Conservation (phyloP, 2,329 filamentous ascomycete species). For the Claviceps fusiformis region DNA sequence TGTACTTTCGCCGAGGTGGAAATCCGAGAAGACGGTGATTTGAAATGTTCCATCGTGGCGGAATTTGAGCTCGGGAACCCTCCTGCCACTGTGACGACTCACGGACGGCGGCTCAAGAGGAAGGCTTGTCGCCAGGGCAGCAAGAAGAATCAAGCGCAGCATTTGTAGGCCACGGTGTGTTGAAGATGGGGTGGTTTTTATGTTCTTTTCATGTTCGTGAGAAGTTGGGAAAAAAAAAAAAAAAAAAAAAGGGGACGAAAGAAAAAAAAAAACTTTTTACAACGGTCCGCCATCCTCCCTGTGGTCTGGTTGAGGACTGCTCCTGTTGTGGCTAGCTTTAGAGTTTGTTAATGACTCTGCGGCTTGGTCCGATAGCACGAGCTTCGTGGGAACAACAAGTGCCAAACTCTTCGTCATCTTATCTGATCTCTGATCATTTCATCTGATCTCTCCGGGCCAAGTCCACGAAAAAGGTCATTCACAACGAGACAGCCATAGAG, state of each 20-base stretch:
- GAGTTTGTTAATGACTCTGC: not conserved
- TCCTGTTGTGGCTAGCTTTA: not conserved
- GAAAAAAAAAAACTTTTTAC: not conserved
- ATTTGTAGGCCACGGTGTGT: not conserved
- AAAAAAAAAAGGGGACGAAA: too few species aligned
- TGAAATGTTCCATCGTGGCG: not conserved
- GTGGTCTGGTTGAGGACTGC: not conserved
- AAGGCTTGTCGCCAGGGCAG: not conserved
- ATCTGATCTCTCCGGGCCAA: too few species aligned
- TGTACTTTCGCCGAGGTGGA: constrained; percentile 2
- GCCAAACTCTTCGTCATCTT: not conserved
- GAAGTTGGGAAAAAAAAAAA: too few species aligned
- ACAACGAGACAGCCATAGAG: too few species aligned
- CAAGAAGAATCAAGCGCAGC: not conserved
- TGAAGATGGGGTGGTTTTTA: not conserved
- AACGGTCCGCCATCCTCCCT: too few species aligned
- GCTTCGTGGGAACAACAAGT: not conserved
- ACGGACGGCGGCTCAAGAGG: not conserved
- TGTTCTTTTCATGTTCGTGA: not conserved
- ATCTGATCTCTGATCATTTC: too few species aligned
- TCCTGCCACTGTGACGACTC: not conserved
- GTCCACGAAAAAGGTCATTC: too few species aligned
- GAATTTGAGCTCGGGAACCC: not conserved
- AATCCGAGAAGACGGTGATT: constrained; percentile 3
- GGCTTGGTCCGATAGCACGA: not conserved